Evolutionary conservation across 2,329 filamentous ascomycete species (phyloP), one percentile per base, ranked within the genome.

Genomic region (Exophiala sp.): DNA sequence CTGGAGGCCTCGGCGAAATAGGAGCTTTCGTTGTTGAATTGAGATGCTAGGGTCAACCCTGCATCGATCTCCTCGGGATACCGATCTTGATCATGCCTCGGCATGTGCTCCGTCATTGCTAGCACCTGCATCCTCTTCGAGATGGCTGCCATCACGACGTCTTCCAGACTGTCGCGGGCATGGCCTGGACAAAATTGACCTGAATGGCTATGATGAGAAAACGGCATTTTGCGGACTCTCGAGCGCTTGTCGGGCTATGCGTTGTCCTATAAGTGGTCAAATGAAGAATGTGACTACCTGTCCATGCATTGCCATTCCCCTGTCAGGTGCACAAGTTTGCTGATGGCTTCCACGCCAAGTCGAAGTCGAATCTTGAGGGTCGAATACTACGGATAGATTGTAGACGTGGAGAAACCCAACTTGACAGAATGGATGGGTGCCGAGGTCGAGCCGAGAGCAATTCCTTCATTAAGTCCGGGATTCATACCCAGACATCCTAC

Each of bases 131-230:
- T 94, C 40, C 87, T 86, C 57, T 87, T 79, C 44, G 78, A 72
- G 62, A 97, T 89, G 61, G 92, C 92, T 10, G 85, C 81, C 66
- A 85, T 81, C 63, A 97, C 77, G 45, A 97, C 83, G 61, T 90
- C 85, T 70, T 97, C 92, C 8, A 99, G 81, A 16, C 84, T 80
- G 69, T 95, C 84, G 68, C 87, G 84, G 47, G 94, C 94, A 75
- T 99, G 94, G 63, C 87, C 84, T 8, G 86, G 86, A 75, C 94
- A 99, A 77, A 99, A 99, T 70, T 99, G 89, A 60, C 94, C 94
- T 35, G 94, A 97, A 75, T 99, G 94, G 67, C 90, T 95, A 73
- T 99, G 94, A 78, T 97, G 95, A 3, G 94, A 95, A 75, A 95
- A 96, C 1, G 92, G 91, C 94, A 97, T 97, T 1, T 43, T 12